Percentiles rank a stretch among this genome's conserved stretches.
Evolutionary conservation across 2,329 filamentous ascomycete species (phyloP).

Genomic region (Calonectria fujianensis): DNA sequence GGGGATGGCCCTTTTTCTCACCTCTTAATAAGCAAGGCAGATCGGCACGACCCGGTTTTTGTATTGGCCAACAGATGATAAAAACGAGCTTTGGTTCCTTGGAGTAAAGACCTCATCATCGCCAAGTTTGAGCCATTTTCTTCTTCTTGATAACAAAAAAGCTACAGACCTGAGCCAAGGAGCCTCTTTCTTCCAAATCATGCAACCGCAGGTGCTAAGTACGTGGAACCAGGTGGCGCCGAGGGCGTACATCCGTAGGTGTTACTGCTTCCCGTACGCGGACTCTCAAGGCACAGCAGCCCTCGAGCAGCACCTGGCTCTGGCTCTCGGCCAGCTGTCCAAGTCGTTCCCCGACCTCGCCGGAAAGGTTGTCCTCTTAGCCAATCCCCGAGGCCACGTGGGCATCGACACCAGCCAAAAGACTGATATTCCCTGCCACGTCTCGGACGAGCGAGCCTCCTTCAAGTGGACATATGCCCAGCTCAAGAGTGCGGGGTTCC

Average conservation of each 20-base stretch:
- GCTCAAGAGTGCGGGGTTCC: slow-evolving; percentile 16
- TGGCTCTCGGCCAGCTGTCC: not conserved
- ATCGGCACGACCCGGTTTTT: slow-evolving; percentile 16
- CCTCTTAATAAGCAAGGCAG: slow-evolving; percentile 22
- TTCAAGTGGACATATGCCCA: slow-evolving; percentile 19
- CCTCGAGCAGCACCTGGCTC: not conserved
- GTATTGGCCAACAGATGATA: slow-evolving; percentile 1
- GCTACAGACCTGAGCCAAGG: not conserved
- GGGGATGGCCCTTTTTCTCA: not conserved
- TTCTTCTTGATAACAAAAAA: not conserved
- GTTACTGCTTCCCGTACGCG: slow-evolving; percentile 1
- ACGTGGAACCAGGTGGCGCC: slow-evolving; percentile 20
- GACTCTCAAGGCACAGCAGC: not conserved
- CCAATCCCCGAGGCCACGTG: not conserved
- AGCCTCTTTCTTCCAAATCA: not conserved
- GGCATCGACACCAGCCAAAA: not conserved
- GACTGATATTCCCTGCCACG: not conserved
- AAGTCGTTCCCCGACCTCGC: slow-evolving; percentile 3
- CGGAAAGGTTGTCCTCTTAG: not conserved
- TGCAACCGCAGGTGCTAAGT: not conserved
- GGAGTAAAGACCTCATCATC: not conserved
- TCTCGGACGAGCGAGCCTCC: slow-evolving; percentile 4
- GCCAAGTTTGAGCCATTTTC: not conserved
- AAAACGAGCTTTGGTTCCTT: slow-evolving; percentile 9
- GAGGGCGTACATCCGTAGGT: slow-evolving; percentile 13